These are phyloP conservation scores for Collybia sp. DNA, from an alignment of 768 basidiomycete genomes.

Conservation along the genomic window DNA sequence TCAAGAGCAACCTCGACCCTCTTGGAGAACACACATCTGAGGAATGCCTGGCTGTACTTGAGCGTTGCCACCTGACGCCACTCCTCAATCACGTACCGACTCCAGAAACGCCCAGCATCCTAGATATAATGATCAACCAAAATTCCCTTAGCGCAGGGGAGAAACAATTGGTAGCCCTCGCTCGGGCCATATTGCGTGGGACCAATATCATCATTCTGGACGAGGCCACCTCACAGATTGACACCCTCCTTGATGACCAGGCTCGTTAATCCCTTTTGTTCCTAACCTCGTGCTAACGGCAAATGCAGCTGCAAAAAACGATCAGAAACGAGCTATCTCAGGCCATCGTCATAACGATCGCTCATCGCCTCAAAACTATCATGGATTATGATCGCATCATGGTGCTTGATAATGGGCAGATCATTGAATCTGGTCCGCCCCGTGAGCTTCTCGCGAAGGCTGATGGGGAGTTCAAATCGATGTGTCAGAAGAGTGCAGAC, in stretches of 20 bases:
- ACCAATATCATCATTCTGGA: conserved; percentile 72
- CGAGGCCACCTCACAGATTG: conserved; percentile 76
- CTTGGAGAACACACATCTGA: conserved; percentile 50
- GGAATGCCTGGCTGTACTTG: conserved; percentile 63
- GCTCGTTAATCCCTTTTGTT: conserved; percentile 22
- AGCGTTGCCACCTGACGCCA: conserved; percentile 55
- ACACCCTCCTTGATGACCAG: conserved; percentile 64
- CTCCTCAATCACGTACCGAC: conserved; percentile 34
- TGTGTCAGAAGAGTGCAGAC: conserved; percentile 62
- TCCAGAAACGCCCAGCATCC: conserved; percentile 24
- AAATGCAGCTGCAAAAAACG: conserved; percentile 61
- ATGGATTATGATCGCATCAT: conserved; percentile 73
- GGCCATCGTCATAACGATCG: conserved; percentile 79
- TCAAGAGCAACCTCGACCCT: conserved; percentile 71
- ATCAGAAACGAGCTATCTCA: conserved; percentile 68
- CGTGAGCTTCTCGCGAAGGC: conserved; percentile 43
- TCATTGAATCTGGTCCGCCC: conserved; percentile 77
- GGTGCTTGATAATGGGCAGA: conserved; percentile 66
- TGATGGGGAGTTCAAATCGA: conserved; percentile 59
- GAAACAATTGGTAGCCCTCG: conserved; percentile 67
- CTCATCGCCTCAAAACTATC: conserved; percentile 74
- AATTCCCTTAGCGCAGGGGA: conserved; percentile 75
- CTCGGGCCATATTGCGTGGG: conserved; percentile 60
- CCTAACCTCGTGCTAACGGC: background rate
- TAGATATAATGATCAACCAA: conserved; percentile 63